Base-by-base conservation (phyloP, 2,329 filamentous ascomycete genomes). In the Apiospora malaysiana region DNA sequence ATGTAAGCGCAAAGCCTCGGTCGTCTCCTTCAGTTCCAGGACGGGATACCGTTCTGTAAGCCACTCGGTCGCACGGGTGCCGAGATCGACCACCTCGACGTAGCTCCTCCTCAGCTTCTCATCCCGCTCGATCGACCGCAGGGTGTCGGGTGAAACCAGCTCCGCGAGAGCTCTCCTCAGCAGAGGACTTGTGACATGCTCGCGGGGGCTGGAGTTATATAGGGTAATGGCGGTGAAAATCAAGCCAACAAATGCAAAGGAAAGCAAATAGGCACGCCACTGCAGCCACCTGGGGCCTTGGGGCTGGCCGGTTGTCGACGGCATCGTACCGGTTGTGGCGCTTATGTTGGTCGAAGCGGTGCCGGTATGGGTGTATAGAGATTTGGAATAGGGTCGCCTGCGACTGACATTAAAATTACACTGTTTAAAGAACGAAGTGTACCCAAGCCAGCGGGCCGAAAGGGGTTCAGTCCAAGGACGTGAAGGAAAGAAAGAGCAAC, bases 41-140 rank as follows among this genome's bases (percentile, higher is more conserved):
- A 16, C 40, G 7, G 69, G 65, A 46, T 68, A 70, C 18, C 69
- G 65, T 49, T 70, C 66, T 18, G 45, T 37, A 16, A 70, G 66
- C 69, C 69, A 70, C 25, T 68, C 46, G 25, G 69, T 59, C 4
- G 65, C 45, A 4, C 65, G 49, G 37, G 69, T 66, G 18, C 45
- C 59, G n/a, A 70, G 27, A 46, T 66, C 69, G 32, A 70, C 25
- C 1, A 70, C 23, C n/a, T 51, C 69, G 46, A 67, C 59, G 59
- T 70, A 70, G 59, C 49, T 70, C 59, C 69, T 40, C 32, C 69
- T 32, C 32, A 66, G 40, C 18, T n/a, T 66, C 21, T 70, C 59
- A 42, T 70, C 69, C 27, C 46, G 25, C 32, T 70, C 69, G 40
- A 70, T 68, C 18, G 67, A 49, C n/a, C 32, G 67, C 23, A 68